Base-by-base conservation (phyloP, 805 yeast genomes). In the Lachancea dasiensis region DNA sequence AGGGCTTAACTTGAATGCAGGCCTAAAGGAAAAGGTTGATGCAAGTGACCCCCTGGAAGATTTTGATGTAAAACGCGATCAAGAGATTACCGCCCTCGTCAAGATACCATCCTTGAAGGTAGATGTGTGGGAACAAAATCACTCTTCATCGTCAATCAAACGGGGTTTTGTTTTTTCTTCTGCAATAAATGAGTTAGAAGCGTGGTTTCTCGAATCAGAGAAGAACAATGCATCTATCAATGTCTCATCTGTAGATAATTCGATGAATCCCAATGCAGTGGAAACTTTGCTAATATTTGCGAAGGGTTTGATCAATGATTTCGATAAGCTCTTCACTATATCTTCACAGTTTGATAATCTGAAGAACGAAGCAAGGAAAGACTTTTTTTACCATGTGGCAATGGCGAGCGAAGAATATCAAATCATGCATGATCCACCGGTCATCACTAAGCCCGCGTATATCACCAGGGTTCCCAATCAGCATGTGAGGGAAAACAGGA, bases 381-480 rank as follows among this genome's bases (percentile, higher is more conserved):
- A 65, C 31, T 44, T 73, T 4, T 52, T 75, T 4, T 64, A 70
- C 29, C 60, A 64, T 30, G 45, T 73, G 16, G 65, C 75, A 1
- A 46, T 56, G 6, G 78, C 79, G 4, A 72, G 79, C 34, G 70
- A 65, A 21, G 51, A 53, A 17, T 71, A 60, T 49, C 70, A 71
- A 21, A 73, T 87, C 29, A 77, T 78, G 34, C 84, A 84, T 45
- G 97, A 92, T 51, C 94, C 97, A 0, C 77, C 85, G 5, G 95
- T 87, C 14, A 71, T 90, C 36, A 89, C 97, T 1, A 81, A 86
- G 36, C 96, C 97, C 0, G 81, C 96, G 0, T 79, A 83, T 49
- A 76, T 86, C 21, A 73, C 86, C 33, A 68, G 95, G 37, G 72
- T 87, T 3, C 72, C 80, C 2, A 68, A 70, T 14, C 73, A 78